Evolutionary conservation across 2,329 filamentous ascomycete genomes (phyloP), one percentile per base, ranked within the genome.

Genomic region (Aureobasidium zeae): DNA sequence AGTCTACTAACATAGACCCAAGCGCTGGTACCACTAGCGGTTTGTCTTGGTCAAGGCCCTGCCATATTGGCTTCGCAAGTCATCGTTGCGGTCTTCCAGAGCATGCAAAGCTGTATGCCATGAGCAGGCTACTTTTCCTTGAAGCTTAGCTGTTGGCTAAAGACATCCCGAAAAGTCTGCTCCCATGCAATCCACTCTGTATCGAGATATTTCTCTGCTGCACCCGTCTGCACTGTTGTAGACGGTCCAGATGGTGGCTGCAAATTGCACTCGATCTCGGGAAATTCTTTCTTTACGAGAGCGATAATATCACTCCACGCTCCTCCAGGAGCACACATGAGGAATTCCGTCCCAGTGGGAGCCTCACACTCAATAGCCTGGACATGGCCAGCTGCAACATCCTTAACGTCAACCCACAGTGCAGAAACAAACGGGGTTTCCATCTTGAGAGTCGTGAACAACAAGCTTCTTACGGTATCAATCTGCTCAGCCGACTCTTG

Each of bases 311-410:
- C 45, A 1, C 42, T 37, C 53, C 55, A 57, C 3, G 47, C 45
- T 16, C 49, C 48, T 0, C 13, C 21, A 6, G 24, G 37, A 9
- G 36, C 19, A n/a, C 42, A 45, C 4, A 48, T 21, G 7, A 48
- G 41, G 36, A 53, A 54, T 24, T 49, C 49, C 12, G 48, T 48
- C 7, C 47, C 49, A 4, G 41, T 42, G 12, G 44, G 17, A 4
- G 52, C 30, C 8, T 41, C 39, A 19, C n/a, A 46, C 15, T 47
- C 30, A 21, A 48, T 34, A 19, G 54, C 55, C 24, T 41, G 48
- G 8, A 59, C 15, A 25, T 60, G 57, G 16, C 53, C 53, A 17
- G 49, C 32, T 1, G 56, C 55, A 15, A 58, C 53, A 28, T 60
- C 54, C n/a, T 48, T 38, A 3, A 59, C 52, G 17, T 60, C 52